Evolutionary conservation across 495 filamentous ascomycete genomes (phyloP).

Genomic region (Penicillium pulvis): DNA sequence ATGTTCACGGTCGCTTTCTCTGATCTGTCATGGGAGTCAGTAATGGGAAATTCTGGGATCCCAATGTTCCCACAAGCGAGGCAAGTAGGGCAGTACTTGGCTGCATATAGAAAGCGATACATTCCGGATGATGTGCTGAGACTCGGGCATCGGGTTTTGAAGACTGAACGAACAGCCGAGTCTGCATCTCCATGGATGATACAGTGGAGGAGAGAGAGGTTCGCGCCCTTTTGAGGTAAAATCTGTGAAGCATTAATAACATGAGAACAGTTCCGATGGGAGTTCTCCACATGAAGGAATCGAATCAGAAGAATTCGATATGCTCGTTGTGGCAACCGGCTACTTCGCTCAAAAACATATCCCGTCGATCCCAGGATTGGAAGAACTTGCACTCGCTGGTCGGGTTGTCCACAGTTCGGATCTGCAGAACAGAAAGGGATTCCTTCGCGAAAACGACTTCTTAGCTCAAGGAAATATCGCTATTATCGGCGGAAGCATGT

Average conservation of each 20-base stretch:
- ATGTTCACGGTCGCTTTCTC: constrained; percentile 78
- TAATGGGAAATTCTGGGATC: constrained; percentile 35
- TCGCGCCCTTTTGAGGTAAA: constrained; percentile 2
- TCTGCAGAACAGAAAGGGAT: constrained; percentile 32
- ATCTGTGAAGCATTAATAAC: neutral
- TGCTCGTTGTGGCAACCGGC: constrained; percentile 72
- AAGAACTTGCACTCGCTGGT: constrained; percentile 20
- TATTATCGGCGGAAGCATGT: constrained; percentile 83
- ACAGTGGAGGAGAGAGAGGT: constrained; percentile 39
- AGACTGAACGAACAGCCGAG: constrained; percentile 35
- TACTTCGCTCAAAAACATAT: constrained; percentile 68
- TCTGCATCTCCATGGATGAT: constrained; percentile 56
- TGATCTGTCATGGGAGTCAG: constrained; percentile 69
- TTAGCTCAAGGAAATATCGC: constrained; percentile 61
- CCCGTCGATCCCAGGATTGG: constrained; percentile 46
- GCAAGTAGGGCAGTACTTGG: constrained; percentile 74
- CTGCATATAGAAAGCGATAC: constrained; percentile 62
- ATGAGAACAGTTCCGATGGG: neutral
- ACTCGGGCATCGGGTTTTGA: constrained; percentile 55
- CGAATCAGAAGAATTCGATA: constrained; percentile 59
- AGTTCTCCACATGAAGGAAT: constrained; percentile 6
- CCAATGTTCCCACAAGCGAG: constrained; percentile 73
- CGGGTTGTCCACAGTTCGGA: constrained; percentile 64
- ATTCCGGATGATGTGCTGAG: constrained; percentile 49
- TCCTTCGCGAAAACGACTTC: constrained; percentile 9